Percentiles rank a stretch among this genome's conserved stretches.
Conservation (phyloP, 2,329 filamentous ascomycete genomes). For the Verticillium klebahnii region DNA sequence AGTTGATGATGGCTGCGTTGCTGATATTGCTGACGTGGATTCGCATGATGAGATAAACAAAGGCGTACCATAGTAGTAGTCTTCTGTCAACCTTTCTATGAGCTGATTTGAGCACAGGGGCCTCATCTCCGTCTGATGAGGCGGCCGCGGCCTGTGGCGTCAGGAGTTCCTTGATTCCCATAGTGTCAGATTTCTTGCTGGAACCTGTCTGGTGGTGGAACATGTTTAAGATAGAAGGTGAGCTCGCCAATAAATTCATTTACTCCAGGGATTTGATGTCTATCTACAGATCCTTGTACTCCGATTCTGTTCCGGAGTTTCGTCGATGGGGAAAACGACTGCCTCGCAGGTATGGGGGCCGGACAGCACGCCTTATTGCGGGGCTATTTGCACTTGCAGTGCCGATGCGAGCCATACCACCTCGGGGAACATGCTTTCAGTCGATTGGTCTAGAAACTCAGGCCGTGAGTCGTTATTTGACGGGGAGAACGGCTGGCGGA, state of each 20-base stretch:
- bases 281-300: not conserved
- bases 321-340: not conserved
- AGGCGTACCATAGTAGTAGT: slow-evolving; percentile 17
- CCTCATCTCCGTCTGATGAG: not conserved
- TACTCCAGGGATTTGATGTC: too few relatives aligned
- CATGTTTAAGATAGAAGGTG: too few relatives aligned
- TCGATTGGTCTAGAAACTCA: too few relatives aligned
- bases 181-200: not conserved
- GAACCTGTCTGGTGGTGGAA: too few relatives aligned
- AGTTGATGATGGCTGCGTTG: slow-evolving; percentile 21
- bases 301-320: not conserved
- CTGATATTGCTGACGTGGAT: slow-evolving; percentile 20
- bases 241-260: too few relatives aligned
- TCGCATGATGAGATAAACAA: slow-evolving; percentile 19
- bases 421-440: too few relatives aligned
- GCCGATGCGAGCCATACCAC: too few relatives aligned
- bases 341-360: not conserved
- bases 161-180: not conserved
- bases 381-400: slow-evolving; percentile 5
- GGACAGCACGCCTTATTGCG: slow-evolving; percentile 13
- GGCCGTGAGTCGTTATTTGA: not conserved
- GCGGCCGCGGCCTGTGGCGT: not conserved
- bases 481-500: too few relatives aligned
- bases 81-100: slow-evolving; percentile 18
- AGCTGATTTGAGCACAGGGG: slow-evolving; percentile 8